Base-by-base conservation (phyloP, 1,284 basidiomycete species). In the Mrakiaceae sp. region DNA sequence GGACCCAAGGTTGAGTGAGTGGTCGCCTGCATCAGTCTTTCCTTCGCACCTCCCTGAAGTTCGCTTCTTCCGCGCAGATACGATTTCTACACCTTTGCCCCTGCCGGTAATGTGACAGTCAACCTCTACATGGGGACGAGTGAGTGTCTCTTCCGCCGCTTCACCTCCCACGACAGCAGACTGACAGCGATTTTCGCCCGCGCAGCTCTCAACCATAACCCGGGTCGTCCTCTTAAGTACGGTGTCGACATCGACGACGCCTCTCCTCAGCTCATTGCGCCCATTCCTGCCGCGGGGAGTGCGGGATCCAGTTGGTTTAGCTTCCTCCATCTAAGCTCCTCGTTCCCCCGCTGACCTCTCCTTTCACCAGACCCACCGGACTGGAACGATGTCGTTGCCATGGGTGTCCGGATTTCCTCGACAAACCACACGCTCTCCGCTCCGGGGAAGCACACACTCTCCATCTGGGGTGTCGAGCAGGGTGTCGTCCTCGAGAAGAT, bases 31-130 rank as follows among this genome's bases (percentile, higher is more conserved):
- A 16, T 53, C 7, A 14, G 14, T 2, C 12, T 43, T 44, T 27
- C 12, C 47, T 14, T 60, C 14, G 60, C 14, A 53, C 14, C 46
- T 53, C n/a, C 27, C 62, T 58, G 14, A 48, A 39, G 58, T 61
- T 16, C 47, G 42, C 42, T 42, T 40, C 58, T 52, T 53, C 40
- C 47, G 64, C 82, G 81, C 42, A 81, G 82, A 73, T 87, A 87
- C 72, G 84, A 86, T 72, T 86, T 87, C 73, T 83, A 77, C 74
- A 82, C 78, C 56, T 84, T 84, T 76, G 80, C 82, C 72, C 72
- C 40, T 74, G 61, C 80, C 11, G 72, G 70, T 51, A 82, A 79
- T 50, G 71, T 79, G 48, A 74, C 74, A n/a, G 76, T 83, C 27
- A 82, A 78, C 4, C 76, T 81, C 6, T 77, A 78, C 61, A 77